These are phyloP conservation scores for Deakozyma indianensis DNA, from an alignment of 805 yeast genomes.

Conservation along the genomic window DNA sequence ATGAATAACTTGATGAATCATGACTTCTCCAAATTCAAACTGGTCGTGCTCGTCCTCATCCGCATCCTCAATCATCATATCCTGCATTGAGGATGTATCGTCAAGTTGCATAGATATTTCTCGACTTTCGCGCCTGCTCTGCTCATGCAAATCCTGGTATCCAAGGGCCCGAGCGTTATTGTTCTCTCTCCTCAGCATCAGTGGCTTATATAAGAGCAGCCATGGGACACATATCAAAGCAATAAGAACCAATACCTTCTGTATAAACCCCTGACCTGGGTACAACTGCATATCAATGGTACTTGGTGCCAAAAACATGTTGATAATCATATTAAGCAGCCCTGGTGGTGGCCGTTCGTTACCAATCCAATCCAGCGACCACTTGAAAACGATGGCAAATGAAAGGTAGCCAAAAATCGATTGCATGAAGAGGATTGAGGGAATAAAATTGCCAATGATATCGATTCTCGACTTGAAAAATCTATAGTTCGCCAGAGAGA, in stretches of 20 bases:
- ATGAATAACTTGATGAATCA: constrained; percentile 95
- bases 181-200: constrained; percentile 46
- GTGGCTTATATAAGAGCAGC: constrained; percentile 74
- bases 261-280: constrained; percentile 65
- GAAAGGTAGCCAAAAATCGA: constrained; percentile 89
- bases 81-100: constrained; percentile 18
- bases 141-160: constrained; percentile 34
- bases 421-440: constrained; percentile 90
- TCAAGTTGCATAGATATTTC: constrained; percentile 10
- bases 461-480: constrained; percentile 63
- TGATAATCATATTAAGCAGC: constrained; percentile 83
- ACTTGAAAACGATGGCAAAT: constrained; percentile 75
- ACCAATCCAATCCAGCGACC: constrained; percentile 86
- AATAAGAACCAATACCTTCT: constrained; percentile 49
- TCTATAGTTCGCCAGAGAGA: constrained; percentile 67
- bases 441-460: constrained; percentile 82
- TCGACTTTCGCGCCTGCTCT: constrained; percentile 15
- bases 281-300: constrained; percentile 65
- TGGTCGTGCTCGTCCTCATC: constrained; percentile 31
- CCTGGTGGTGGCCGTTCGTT: constrained; percentile 79
- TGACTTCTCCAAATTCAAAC: constrained; percentile 77
- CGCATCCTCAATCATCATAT: constrained; percentile 20
- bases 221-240: constrained; percentile 91
- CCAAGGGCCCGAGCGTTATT: constrained; percentile 32
- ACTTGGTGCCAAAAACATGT: constrained; percentile 93